A percentile compares a stretch with the other conserved stretches of the same genome.
phyloP scores from a whole-genome alignment of 75 land plant genomes.

The Cupressus sempervirens region DNA sequence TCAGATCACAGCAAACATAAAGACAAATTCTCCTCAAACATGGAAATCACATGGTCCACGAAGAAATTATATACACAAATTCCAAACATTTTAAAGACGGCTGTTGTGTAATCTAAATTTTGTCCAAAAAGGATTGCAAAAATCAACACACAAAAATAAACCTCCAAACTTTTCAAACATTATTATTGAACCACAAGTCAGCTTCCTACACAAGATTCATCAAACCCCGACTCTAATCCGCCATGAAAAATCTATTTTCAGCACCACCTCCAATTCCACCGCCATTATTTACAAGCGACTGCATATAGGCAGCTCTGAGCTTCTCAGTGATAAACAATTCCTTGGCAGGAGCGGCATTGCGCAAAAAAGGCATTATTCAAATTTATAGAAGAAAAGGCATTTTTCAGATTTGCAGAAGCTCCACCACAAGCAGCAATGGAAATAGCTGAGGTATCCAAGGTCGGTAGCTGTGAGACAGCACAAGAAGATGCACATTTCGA shows the following conservation, averaged over 20 bases:
- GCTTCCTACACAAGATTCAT: neutral
- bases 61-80: too few species aligned
- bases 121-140: too few species aligned
- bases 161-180: neutral
- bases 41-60: too few species aligned
- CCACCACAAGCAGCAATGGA: neutral
- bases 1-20: too few species aligned
- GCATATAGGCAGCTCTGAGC: neutral
- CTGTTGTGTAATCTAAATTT: too few species aligned
- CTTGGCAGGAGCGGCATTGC: neutral
- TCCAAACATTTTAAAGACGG: too few species aligned
- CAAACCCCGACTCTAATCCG: neutral
- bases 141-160: neutral
- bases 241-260: neutral
- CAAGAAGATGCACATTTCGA: neutral
- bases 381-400: too few species aligned
- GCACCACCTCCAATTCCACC: neutral
- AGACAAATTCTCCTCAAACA: too few species aligned
- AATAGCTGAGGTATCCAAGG: constrained; percentile 10
- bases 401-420: neutral
- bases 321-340: neutral
- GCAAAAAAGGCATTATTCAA: too few species aligned
- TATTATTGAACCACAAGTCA: neutral
- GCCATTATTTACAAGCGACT: neutral
- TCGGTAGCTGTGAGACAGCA: neutral